Evolutionary conservation across 176 grass and related monocot genomes (phyloP).

Genomic region (Thalia dealbata): DNA sequence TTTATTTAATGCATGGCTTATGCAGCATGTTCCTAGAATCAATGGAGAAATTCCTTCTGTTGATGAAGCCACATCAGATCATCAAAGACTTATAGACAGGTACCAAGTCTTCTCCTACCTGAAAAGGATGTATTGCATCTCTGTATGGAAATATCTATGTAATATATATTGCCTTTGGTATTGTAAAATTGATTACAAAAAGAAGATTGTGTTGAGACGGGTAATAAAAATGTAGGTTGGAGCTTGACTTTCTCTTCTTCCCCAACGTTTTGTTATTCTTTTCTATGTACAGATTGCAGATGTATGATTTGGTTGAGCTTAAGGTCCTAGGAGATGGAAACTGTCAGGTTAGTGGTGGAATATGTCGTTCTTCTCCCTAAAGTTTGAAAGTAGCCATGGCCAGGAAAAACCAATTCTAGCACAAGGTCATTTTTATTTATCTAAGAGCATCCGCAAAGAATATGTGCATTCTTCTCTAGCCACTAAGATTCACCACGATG

Average conservation of each 20-base stretch:
- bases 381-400: neutral
- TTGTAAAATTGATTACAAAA: no score
- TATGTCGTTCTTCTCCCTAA: neutral
- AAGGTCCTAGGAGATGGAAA: conserved; percentile 68
- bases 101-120: conserved; percentile 6
- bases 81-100: conserved; percentile 89
- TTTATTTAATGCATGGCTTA: conserved; percentile 17
- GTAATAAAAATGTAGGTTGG: no score
- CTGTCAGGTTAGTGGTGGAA: conserved; percentile 46
- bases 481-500: neutral
- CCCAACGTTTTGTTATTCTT: neutral
- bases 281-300: conserved; percentile 30
- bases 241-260: neutral
- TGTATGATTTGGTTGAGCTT: conserved; percentile 63
- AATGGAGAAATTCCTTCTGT: conserved; percentile 93
- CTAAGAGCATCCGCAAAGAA: neutral
- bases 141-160: no score
- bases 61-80: conserved; percentile 88
- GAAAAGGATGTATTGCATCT: no score
- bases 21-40: conserved; percentile 98
- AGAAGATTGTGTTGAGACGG: no score
- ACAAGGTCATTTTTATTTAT: neutral
- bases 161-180: no score
- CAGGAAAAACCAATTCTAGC: neutral
- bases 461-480: neutral